These are phyloP conservation scores for Verticillium zaregamsianum DNA, from an alignment of 2,329 filamentous ascomycete genomes.

Conservation along the genomic window DNA sequence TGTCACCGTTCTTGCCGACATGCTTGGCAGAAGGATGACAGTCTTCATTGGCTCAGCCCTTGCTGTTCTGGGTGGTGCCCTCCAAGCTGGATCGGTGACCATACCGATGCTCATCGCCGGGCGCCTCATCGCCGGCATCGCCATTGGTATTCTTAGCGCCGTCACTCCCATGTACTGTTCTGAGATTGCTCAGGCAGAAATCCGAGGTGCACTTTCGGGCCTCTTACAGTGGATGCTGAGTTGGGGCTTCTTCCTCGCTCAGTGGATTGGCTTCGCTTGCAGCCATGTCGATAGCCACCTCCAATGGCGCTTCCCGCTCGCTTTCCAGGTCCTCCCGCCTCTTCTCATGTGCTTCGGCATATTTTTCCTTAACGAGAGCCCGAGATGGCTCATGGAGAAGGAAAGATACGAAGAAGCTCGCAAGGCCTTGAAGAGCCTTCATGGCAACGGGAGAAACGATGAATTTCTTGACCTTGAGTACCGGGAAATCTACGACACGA, in stretches of 20 bases:
- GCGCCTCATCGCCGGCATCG: constrained; percentile 41
- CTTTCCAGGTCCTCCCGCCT: constrained; percentile 19
- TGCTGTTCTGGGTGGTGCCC: constrained; percentile 20
- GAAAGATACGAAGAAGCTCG: constrained; percentile 24
- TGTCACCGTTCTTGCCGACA: constrained; percentile 18
- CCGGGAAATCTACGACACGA: constrained; percentile 31
- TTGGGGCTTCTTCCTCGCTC: constrained; percentile 32
- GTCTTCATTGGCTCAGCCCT: constrained; percentile 21
- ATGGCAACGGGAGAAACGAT: constrained; percentile 22
- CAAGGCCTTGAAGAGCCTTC: constrained; percentile 13
- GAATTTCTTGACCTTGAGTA: constrained; percentile 31
- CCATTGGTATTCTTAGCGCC: constrained; percentile 39
- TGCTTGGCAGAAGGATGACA: constrained; percentile 18
- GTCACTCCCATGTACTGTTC: constrained; percentile 40
- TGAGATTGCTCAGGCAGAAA: constrained; percentile 30
- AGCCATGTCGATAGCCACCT: constrained; percentile 18
- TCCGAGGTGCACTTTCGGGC: constrained; percentile 30
- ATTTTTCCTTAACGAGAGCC: constrained; percentile 16
- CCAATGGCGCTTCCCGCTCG: constrained; percentile 23
- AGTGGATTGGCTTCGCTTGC: constrained; percentile 25
- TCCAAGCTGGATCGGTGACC: constrained; percentile 21
- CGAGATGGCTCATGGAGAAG: constrained; percentile 24
- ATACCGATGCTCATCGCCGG: constrained; percentile 41
- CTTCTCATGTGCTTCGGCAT: constrained; percentile 13
- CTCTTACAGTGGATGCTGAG: constrained; percentile 39